Percentiles rank a stretch among this genome's conserved stretches.
Conservation (phyloP, 257 asterid genomes). For the Salvia splendens region DNA sequence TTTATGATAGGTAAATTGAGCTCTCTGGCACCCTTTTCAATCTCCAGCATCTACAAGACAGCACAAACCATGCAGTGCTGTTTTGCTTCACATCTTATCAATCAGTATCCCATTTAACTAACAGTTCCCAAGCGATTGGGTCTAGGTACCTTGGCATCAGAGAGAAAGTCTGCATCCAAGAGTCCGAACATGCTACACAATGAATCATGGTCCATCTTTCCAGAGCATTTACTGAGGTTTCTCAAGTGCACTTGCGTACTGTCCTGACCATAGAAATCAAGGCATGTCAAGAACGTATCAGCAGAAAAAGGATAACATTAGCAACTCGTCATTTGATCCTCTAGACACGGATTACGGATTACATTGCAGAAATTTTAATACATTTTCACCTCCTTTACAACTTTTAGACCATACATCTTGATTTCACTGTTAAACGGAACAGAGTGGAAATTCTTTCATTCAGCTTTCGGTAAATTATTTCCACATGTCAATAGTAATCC, state of each 20-base stretch:
- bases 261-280: slow-evolving; percentile 54
- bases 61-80: not conserved
- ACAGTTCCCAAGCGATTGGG: not conserved
- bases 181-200: slow-evolving; percentile 47
- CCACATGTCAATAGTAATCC: not conserved
- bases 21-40: slow-evolving; percentile 73
- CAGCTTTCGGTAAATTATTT: not conserved
- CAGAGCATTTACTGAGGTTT: slow-evolving; percentile 41
- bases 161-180: slow-evolving; percentile 75
- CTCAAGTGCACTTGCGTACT: slow-evolving; percentile 41
- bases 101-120: slow-evolving; percentile 20
- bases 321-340: slow-evolving; percentile 16
- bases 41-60: slow-evolving; percentile 60
- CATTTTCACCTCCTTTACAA: slow-evolving; percentile 49
- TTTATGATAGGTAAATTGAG: slow-evolving; percentile 61
- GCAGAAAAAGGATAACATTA: slow-evolving; percentile 18
- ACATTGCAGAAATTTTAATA: slow-evolving; percentile 45
- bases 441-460: not conserved
- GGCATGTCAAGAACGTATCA: slow-evolving; percentile 11
- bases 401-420: slow-evolving; percentile 30
- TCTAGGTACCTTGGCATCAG: slow-evolving; percentile 56
- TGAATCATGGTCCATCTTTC: slow-evolving; percentile 39
- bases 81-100: slow-evolving; percentile 10
- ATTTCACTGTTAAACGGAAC: slow-evolving; percentile 20
- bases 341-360: slow-evolving; percentile 46